phyloP scores from a whole-genome alignment of 495 filamentous ascomycete genomes.

The Neurospora cerealis region DNA sequence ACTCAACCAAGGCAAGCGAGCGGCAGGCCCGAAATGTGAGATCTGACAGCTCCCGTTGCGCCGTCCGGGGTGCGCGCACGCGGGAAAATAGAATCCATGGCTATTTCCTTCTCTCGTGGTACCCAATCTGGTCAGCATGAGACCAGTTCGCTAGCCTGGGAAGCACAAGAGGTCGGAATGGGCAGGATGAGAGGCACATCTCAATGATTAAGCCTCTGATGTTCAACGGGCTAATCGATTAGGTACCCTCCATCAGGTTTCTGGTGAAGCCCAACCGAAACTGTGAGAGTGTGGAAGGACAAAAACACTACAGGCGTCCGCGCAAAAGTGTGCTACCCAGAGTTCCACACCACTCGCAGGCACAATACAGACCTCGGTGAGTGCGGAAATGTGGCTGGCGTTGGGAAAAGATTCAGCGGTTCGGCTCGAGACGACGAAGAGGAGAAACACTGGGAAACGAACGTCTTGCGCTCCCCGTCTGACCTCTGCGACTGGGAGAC shows the following conservation, averaged over 20 bases:
- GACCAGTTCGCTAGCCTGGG: not conserved
- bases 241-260: not conserved
- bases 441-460: not conserved
- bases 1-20: not conserved
- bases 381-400: not conserved
- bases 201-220: constrained; percentile 2
- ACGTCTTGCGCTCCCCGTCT: not conserved
- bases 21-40: constrained; percentile 15
- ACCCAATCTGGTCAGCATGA: not conserved
- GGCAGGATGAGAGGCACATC: constrained; percentile 2
- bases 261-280: not conserved
- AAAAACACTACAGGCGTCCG: not conserved
- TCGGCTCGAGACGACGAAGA: not conserved
- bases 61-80: constrained; percentile 2
- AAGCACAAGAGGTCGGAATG: not conserved
- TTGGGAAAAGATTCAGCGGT: not conserved
- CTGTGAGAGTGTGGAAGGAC: not conserved
- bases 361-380: not conserved
- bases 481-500: not conserved
- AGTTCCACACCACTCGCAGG: not conserved
- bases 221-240: not conserved
- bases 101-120: constrained; percentile 8
- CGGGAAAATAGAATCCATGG: constrained; percentile 1
- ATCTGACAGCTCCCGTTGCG: constrained; percentile 16
- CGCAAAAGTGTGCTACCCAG: not conserved